These are phyloP conservation scores for Alloteropsis semialata DNA, from an alignment of 176 grass and related monocot species.

Conservation along the genomic window DNA sequence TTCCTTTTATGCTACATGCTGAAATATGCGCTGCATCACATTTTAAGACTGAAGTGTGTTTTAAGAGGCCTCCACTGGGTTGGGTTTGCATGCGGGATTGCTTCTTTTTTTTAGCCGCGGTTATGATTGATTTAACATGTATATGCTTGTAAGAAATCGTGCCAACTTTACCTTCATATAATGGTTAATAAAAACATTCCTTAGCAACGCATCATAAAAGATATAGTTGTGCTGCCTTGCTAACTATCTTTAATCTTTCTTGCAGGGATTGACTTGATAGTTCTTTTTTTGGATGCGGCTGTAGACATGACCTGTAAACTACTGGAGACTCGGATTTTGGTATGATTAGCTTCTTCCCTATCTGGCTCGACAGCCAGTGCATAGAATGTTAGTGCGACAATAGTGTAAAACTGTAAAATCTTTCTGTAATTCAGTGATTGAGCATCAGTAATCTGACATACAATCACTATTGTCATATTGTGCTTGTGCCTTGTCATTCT, in stretches of 20 bases:
- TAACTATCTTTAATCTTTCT: constrained; percentile 4
- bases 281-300: constrained; percentile 37
- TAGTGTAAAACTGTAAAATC: constrained; percentile 54
- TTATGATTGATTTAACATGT: background rate
- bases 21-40: too few species aligned
- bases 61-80: too few species aligned
- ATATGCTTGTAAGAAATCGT: background rate
- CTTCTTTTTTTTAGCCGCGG: background rate
- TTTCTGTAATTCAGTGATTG: constrained; percentile 34
- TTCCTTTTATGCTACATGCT: constrained; percentile 11
- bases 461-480: background rate
- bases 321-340: constrained; percentile 55
- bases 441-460: constrained; percentile 32
- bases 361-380: background rate
- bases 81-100: too few species aligned
- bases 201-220: background rate
- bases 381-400: constrained; percentile 42
- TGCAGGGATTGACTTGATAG: constrained; percentile 38
- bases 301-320: constrained; percentile 47
- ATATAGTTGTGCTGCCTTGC: background rate
- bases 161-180: background rate
- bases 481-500: constrained; percentile 8
- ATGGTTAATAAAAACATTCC: background rate
- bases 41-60: too few species aligned
- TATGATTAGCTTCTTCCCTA: constrained; percentile 31